Evolutionary conservation across 2,329 filamentous ascomycete genomes (phyloP).

Genomic region (Clarireedia hainanense): DNA sequence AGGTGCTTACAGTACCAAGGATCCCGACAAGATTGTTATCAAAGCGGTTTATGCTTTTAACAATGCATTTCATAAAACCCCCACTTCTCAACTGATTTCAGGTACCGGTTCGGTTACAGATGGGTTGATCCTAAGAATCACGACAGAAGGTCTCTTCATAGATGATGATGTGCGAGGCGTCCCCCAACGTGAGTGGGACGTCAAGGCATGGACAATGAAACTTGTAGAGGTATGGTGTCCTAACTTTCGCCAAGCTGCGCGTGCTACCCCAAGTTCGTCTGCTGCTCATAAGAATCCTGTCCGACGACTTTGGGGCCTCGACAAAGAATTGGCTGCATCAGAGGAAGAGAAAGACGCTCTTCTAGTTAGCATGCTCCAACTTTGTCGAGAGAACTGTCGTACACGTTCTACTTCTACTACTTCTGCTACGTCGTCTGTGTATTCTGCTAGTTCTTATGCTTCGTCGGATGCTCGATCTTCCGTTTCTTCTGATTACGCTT

Average conservation of each 20-base stretch:
- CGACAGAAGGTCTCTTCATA: slow-evolving; percentile 91
- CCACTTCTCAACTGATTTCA: slow-evolving; percentile 80
- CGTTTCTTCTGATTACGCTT: slow-evolving; percentile 24
- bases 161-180: slow-evolving; percentile 90
- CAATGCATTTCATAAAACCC: slow-evolving; percentile 80
- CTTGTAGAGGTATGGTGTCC: slow-evolving; percentile 81
- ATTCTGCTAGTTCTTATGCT: slow-evolving; percentile 30
- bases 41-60: slow-evolving; percentile 89
- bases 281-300: slow-evolving; percentile 21
- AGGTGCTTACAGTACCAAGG: slow-evolving; percentile 74
- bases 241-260: slow-evolving; percentile 43
- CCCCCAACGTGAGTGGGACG: slow-evolving; percentile 95
- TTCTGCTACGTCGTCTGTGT: slow-evolving; percentile 28
- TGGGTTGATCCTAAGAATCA: slow-evolving; percentile 84
- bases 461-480: slow-evolving; percentile 22
- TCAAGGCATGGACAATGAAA: slow-evolving; percentile 97
- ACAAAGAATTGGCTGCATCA: slow-evolving; percentile 33
- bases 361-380: slow-evolving; percentile 51
- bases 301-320: slow-evolving; percentile 33
- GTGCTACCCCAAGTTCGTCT: slow-evolving; percentile 25
- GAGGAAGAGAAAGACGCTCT: slow-evolving; percentile 61
- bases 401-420: slow-evolving; percentile 35
- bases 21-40: slow-evolving; percentile 94
- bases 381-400: slow-evolving; percentile 58
- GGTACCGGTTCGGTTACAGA: slow-evolving; percentile 83